Evolutionary conservation across 2,329 filamentous ascomycete genomes (phyloP).

Genomic region (Fusarium xylarioides): DNA sequence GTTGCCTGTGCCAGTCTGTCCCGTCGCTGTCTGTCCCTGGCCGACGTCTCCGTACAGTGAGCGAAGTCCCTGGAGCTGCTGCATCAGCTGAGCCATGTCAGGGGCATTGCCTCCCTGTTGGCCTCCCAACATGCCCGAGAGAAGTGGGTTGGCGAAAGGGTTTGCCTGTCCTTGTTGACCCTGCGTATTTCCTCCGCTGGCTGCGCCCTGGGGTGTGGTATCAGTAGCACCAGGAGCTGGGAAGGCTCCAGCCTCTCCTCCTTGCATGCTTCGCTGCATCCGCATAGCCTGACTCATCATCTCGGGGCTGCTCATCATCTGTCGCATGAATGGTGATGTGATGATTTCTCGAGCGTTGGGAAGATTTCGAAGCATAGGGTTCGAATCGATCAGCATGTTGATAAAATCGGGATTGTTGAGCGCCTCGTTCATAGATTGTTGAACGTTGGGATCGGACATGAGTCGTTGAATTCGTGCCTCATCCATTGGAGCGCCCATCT

Average conservation of each 20-base stretch:
- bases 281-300: slow-evolving; percentile 83
- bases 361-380: slow-evolving; percentile 80
- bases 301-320: slow-evolving; percentile 92
- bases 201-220: slow-evolving; percentile 71
- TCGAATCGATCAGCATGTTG: slow-evolving; percentile 92
- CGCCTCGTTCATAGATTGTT: slow-evolving; percentile 90
- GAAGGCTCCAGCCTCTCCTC: slow-evolving; percentile 68
- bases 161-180: slow-evolving; percentile 52
- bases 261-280: slow-evolving; percentile 78
- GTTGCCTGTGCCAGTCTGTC: slow-evolving; percentile 39
- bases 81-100: slow-evolving; percentile 33
- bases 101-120: slow-evolving; percentile 20
- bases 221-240: slow-evolving; percentile 93
- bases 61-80: slow-evolving; percentile 43
- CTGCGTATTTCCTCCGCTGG: slow-evolving; percentile 44
- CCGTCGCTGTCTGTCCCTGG: slow-evolving; percentile 41
- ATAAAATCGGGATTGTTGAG: slow-evolving; percentile 95
- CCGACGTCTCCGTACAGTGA: slow-evolving; percentile 45
- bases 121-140: slow-evolving; percentile 37
- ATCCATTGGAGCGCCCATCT: slow-evolving; percentile 91
- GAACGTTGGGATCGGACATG: slow-evolving; percentile 87
- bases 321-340: slow-evolving; percentile 85
- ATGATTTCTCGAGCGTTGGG: slow-evolving; percentile 85
- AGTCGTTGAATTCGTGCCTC: slow-evolving; percentile 84
- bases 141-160: slow-evolving; percentile 53